Evolutionary conservation across 2,329 filamentous ascomycete genomes (phyloP), one percentile per base, ranked within the genome.

Genomic region (Neopestalotiopsis sp.): DNA sequence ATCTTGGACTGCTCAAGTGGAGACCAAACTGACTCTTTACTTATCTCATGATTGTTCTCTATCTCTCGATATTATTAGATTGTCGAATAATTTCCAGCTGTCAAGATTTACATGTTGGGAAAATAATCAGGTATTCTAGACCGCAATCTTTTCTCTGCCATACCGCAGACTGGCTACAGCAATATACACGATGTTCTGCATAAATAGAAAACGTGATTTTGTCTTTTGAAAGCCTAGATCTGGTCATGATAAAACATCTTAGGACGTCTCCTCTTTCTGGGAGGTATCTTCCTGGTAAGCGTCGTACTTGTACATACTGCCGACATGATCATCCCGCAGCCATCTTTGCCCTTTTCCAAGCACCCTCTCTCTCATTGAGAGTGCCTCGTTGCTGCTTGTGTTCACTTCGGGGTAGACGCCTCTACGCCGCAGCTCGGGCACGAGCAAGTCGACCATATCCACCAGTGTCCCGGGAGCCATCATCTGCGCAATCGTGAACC

Each of bases 291-390:
- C 88, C 68, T 85, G 77, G 72, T 90, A 91, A 1, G 89, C 85
- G 72, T 87, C 82, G 71, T 91, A 92, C 78, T 88, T 90, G 74
- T 90, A 92, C 71, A 73, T 77, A 64, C 84, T 87, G 1, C 89
- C 90, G 0, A 81, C 74, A 76, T 91, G 90, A 76, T 92, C 90
- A 71, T 80, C 80, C 52, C 89, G 81, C 69, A 92, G 74, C 17
- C 83, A 80, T 7, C 78, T 82, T 75, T 91, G 89, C 0, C 89
- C 90, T 70, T 81, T 82, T 0, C 89, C 89, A 75, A 90, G 91
- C 0, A 91, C 80, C 78, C 87, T 91, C 78, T 92, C 90, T n/a
- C 89, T 80, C 0, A 85, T 84, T 1, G 86, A 88, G 34, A 86
- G 70, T 17, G 75, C 73, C 17, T 81, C 79, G 32, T 82, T n/a